These are phyloP conservation scores for Malassezia brasiliensis DNA, from an alignment of 1,284 basidiomycete genomes.

Conservation along the genomic window DNA sequence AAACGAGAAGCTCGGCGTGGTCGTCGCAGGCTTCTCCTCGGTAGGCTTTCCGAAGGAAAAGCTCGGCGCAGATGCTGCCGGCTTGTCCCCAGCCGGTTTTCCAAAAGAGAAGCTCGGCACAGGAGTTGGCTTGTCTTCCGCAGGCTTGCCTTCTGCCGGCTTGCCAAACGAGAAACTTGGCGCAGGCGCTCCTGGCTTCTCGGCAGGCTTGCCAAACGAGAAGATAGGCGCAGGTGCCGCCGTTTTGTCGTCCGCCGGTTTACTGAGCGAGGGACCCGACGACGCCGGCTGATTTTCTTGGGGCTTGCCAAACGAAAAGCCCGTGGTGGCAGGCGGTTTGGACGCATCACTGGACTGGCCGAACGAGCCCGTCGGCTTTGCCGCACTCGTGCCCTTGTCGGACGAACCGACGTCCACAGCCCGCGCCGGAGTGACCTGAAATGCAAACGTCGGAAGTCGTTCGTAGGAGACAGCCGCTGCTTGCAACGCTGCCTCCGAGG, in stretches of 20 bases:
- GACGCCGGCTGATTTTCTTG: background rate
- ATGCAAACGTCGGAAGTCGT: conserved; percentile 8
- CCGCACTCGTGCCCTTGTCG: background rate
- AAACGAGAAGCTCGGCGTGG: background rate
- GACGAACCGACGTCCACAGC: background rate
- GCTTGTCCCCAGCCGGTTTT: background rate
- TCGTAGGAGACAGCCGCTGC: background rate
- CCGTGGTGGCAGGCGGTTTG: background rate
- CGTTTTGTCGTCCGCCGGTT: background rate
- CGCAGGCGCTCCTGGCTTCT: too few relatives aligned
- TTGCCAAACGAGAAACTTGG: too few relatives aligned
- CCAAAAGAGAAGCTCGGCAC: background rate
- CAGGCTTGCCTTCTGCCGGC: too few relatives aligned
- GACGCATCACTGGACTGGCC: background rate
- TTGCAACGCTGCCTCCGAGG: background rate
- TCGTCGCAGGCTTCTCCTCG: background rate
- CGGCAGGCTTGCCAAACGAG: too few relatives aligned
- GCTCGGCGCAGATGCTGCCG: background rate
- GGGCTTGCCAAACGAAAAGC: background rate
- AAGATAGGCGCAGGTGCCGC: too few relatives aligned
- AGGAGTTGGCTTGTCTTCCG: background rate
- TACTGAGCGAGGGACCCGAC: conserved; percentile 2
- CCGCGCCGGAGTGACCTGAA: background rate
- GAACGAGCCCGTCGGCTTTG: background rate
- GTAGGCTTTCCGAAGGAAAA: background rate